Conservation (phyloP, 1,284 basidiomycete genomes). For the Ganoderma boninense region DNA sequence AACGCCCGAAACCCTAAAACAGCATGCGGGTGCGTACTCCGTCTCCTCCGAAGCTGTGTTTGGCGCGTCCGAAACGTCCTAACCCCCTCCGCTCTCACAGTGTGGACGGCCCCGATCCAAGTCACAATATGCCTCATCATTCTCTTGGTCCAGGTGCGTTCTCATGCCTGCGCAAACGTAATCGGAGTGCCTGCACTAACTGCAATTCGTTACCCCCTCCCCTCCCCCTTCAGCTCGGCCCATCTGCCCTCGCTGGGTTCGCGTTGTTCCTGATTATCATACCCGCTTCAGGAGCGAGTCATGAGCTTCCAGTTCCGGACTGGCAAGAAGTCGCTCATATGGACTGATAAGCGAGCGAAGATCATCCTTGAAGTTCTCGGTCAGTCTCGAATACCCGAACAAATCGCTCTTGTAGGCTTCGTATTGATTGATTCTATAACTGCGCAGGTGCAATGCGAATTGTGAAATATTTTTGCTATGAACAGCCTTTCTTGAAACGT, state of each 20-base stretch:
- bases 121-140: conserved; percentile 68
- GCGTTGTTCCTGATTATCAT: conserved; percentile 74
- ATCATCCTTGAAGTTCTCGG: conserved; percentile 73
- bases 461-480: conserved; percentile 82
- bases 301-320: conserved; percentile 75
- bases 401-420: not conserved
- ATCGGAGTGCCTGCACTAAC: not conserved
- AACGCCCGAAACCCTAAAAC: conserved; percentile 1
- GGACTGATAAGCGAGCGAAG: conserved; percentile 76
- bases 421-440: not conserved
- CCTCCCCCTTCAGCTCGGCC: conserved; percentile 64
- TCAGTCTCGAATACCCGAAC: conserved; percentile 32
- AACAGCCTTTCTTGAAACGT: conserved; percentile 71
- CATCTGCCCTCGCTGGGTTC: conserved; percentile 82
- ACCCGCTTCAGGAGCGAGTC: conserved; percentile 76
- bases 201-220: not conserved
- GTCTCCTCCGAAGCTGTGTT: not conserved
- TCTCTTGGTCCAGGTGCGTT: conserved; percentile 61
- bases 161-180: not conserved
- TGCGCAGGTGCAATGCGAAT: conserved; percentile 69
- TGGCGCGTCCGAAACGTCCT: not conserved
- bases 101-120: conserved; percentile 79
- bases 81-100: conserved; percentile 36
- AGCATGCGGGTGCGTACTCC: conserved; percentile 53
- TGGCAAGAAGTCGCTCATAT: conserved; percentile 68